Evolutionary conservation across 306 rosid species (phyloP), one percentile per base, ranked within the genome.

Genomic region (Trichosanthes truncata): DNA sequence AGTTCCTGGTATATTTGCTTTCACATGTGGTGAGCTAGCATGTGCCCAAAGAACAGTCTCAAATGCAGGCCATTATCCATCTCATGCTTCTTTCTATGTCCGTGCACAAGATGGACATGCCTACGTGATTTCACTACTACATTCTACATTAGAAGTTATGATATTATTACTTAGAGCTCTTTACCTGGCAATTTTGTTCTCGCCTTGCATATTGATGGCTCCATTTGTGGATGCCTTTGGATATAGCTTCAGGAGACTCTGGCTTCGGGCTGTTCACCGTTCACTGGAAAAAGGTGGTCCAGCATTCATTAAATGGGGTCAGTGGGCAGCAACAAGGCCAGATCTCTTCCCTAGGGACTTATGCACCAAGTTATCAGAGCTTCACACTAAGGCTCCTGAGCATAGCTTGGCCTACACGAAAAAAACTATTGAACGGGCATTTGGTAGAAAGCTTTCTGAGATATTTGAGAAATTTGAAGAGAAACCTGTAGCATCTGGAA

Each of bases 251-350:
- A 87, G 98, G 88, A 82, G 82, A 80, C 53, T 83, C 38, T 94
- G 98, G 98, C 95, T 94, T 73, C 85, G 23, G 61, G 84, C 92
- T 77, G 82, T 94, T 84, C 98, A 78, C 77, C 93, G 91, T 49
- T 87, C 98, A 7, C 86, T 94, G 74, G 98, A 94, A 80, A 86
- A 75, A 72, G 94, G 97, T 59, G 98, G 98, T 65, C 98, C 97
- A 7, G 97, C 98, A 25, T 94, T 94, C 84, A 94, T 94, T 79
- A 94, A 94, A 84, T 94, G 98, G 98, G 98, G 98, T 81, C 98
- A 94, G 80, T 94, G 98, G 98, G 98, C 98, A 80, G 98, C 98
- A 78, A 92, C 98, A 43, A 81, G 98, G 59, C 98, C 98, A 80
- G 98, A 94, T 89, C 97, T 94, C 78, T 94, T 94, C 81, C 97